Evolutionary conservation across 345 rosid species (phyloP).

Genomic region (Hibiscus syriacus): DNA sequence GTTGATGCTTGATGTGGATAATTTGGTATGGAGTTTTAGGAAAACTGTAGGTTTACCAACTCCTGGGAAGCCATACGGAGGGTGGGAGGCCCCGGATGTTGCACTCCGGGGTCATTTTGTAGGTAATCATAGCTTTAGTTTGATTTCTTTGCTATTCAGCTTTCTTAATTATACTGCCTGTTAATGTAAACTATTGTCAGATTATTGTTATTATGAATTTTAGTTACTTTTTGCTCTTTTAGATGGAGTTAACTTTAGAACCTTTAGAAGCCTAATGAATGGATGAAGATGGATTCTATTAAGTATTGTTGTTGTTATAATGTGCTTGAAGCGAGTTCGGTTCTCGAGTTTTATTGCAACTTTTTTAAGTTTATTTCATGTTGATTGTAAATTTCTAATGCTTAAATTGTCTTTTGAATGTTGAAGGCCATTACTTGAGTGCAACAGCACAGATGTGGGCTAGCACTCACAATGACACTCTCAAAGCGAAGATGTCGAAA

Average conservation of each 20-base stretch:
- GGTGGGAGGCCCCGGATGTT: slow-evolving; percentile 62
- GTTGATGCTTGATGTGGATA: slow-evolving; percentile 73
- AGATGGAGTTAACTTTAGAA: no score
- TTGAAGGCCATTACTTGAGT: slow-evolving; percentile 91
- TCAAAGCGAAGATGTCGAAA: slow-evolving; percentile 62
- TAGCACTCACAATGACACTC: slow-evolving; percentile 63
- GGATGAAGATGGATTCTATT: not conserved
- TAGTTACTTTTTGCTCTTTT: no score
- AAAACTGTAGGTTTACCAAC: slow-evolving; percentile 67
- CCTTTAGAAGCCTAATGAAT: no score
- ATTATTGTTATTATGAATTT: not conserved
- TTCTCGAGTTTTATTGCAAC: not conserved
- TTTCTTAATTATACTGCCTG: not conserved
- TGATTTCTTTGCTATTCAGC: slow-evolving; percentile 2
- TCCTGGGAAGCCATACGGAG: slow-evolving; percentile 59
- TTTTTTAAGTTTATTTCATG: not conserved
- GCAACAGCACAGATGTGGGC: slow-evolving; percentile 95
- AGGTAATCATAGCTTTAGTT: slow-evolving; percentile 37
- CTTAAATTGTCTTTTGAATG: slow-evolving; percentile 11
- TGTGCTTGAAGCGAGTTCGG: not conserved
- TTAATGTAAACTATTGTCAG: no score
- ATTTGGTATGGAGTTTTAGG: slow-evolving; percentile 75
- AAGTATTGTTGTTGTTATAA: no score
- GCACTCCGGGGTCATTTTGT: slow-evolving; percentile 97
- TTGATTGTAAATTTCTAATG: not conserved